Conservation (phyloP, 2,329 filamentous ascomycete species). For the Sarocladium kiliense region DNA sequence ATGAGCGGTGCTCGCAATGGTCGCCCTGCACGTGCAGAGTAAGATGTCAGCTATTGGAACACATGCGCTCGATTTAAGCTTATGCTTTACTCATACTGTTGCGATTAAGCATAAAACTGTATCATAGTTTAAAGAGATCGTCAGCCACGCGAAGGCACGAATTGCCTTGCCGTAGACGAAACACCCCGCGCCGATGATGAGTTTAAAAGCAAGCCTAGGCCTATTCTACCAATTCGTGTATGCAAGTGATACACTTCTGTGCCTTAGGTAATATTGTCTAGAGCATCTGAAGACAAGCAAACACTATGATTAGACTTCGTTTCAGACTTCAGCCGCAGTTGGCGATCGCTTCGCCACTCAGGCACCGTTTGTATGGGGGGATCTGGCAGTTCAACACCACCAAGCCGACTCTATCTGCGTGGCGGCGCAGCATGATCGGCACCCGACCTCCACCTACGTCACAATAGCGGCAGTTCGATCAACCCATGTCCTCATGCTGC, state of each 20-base stretch:
- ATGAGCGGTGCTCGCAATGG: too few relatives aligned
- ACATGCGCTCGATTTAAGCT: background rate
- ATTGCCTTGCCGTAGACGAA: too few relatives aligned
- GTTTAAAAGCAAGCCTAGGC: background rate
- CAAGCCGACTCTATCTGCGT: background rate
- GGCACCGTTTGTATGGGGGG: background rate
- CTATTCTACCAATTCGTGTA: background rate
- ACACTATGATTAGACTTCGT: background rate
- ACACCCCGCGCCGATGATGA: too few relatives aligned
- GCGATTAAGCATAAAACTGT: background rate
- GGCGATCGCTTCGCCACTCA: slow-evolving; percentile 2
- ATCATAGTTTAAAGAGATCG: background rate
- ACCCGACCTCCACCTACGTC: background rate
- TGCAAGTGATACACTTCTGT: background rate
- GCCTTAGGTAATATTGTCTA: background rate
- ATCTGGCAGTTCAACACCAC: background rate
- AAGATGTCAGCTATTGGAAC: background rate
- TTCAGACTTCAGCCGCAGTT: slow-evolving; percentile 1
- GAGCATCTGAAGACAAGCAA: background rate
- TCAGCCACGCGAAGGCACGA: too few relatives aligned
- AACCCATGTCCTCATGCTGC: too few relatives aligned
- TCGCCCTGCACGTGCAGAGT: background rate
- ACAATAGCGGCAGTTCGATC: background rate
- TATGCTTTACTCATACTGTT: background rate
- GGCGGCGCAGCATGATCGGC: background rate